phyloP scores from a whole-genome alignment of 108 stramenopile species.

The Pseudonitzschia multistriata region DNA sequence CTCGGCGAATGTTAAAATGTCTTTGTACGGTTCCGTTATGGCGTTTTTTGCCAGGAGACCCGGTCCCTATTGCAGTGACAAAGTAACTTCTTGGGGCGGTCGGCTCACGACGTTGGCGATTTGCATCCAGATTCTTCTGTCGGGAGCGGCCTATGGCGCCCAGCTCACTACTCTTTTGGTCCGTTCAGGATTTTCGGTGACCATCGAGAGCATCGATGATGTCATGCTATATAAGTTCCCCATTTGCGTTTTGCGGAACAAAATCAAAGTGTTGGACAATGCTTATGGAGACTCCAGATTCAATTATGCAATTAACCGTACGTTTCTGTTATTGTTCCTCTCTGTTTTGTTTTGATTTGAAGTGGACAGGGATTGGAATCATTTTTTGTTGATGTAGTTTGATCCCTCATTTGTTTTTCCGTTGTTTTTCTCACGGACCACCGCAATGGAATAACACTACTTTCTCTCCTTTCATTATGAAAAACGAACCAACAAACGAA shows the following conservation, averaged over 20 bases:
- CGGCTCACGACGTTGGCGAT: background rate
- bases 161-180: background rate
- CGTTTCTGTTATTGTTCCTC: background rate
- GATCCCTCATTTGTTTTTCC: background rate
- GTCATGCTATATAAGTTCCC: background rate
- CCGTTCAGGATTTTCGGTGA: background rate
- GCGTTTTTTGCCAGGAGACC: background rate
- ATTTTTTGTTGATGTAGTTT: background rate
- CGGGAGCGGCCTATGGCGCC: background rate
- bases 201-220: background rate
- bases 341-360: background rate
- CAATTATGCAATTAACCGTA: background rate
- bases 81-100: background rate
- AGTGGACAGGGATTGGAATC: too few species aligned
- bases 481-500: too few species aligned
- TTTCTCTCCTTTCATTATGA: too few species aligned
- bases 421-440: too few species aligned
- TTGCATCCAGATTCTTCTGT: background rate
- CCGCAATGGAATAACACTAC: too few species aligned
- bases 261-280: background rate
- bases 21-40: background rate
- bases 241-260: background rate
- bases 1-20: background rate
- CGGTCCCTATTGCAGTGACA: background rate
- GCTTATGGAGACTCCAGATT: background rate